These are phyloP conservation scores for Ogataea trehaloabstinens DNA, from an alignment of 805 yeast species.

Conservation along the genomic window DNA sequence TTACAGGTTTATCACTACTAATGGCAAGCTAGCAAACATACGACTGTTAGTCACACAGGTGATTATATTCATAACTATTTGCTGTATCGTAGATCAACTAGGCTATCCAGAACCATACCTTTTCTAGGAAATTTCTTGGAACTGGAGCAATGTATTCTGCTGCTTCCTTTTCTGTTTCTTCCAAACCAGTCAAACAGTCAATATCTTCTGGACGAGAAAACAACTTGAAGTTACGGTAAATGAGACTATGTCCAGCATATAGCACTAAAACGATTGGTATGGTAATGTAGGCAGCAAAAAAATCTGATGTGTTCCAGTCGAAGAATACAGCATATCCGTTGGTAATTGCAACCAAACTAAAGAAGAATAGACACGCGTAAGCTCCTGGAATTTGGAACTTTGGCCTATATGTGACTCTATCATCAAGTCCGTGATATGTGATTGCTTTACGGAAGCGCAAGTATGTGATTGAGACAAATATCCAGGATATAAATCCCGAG, in stretches of 20 bases:
- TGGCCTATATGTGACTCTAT: slow-evolving; percentile 58
- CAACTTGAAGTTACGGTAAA: slow-evolving; percentile 43
- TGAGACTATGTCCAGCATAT: slow-evolving; percentile 57
- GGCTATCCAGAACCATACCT: slow-evolving; percentile 45
- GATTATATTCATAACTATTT: too few relatives aligned
- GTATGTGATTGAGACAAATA: slow-evolving; percentile 50
- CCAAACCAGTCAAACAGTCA: slow-evolving; percentile 61
- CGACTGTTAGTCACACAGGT: too few relatives aligned
- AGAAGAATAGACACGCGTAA: slow-evolving; percentile 45
- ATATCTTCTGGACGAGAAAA: slow-evolving; percentile 53
- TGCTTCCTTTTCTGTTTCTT: slow-evolving; percentile 55
- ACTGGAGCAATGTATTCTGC: slow-evolving; percentile 35
- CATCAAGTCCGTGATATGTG: slow-evolving; percentile 46
- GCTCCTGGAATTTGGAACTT: slow-evolving; percentile 57
- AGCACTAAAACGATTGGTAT: slow-evolving; percentile 53
- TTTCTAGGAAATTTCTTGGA: slow-evolving; percentile 41
- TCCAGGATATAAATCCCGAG: slow-evolving; percentile 67
- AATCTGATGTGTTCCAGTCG: slow-evolving; percentile 51
- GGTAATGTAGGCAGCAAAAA: slow-evolving; percentile 71
- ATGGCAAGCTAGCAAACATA: too few relatives aligned
- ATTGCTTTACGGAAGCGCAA: slow-evolving; percentile 67
- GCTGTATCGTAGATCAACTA: too few relatives aligned
- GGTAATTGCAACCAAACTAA: slow-evolving; percentile 57
- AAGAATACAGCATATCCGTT: slow-evolving; percentile 73
- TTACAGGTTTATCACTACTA: background rate